Evolutionary conservation across 768 basidiomycete genomes (phyloP).

Genomic region (Coprinopsis strossmayeri): DNA sequence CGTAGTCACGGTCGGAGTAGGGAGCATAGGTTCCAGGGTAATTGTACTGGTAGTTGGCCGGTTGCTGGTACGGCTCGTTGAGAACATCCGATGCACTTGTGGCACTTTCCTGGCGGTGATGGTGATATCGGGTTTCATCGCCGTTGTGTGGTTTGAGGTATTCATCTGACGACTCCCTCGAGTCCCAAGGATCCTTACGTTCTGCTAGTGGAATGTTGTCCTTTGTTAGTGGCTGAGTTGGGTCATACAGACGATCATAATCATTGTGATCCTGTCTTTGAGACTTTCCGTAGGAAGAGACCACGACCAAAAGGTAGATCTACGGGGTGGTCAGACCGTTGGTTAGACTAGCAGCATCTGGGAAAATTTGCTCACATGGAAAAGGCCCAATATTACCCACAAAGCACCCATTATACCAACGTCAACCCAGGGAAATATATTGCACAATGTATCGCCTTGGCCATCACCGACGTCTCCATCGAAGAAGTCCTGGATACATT

Average conservation of each 20-base stretch:
- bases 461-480: constrained; percentile 27
- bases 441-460: constrained; percentile 72
- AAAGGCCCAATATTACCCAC: constrained; percentile 73
- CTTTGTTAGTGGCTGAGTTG: constrained; percentile 42
- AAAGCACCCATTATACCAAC: constrained; percentile 87
- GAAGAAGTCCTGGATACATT: constrained; percentile 61
- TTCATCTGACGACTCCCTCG: constrained; percentile 46
- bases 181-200: constrained; percentile 67
- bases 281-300: constrained; percentile 56
- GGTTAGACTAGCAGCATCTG: too few relatives aligned
- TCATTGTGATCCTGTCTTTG: constrained; percentile 80
- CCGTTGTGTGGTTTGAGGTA: constrained; percentile 15
- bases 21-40: constrained; percentile 24
- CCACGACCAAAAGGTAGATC: constrained; percentile 40
- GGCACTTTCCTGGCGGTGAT: constrained; percentile 48
- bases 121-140: constrained; percentile 31
- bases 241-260: constrained; percentile 68
- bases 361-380: constrained; percentile 51
- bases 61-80: constrained; percentile 40
- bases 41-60: constrained; percentile 34
- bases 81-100: constrained; percentile 51
- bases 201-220: constrained; percentile 59
- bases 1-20: constrained; percentile 27
- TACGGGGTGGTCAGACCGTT: constrained; percentile 20
- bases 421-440: constrained; percentile 89